These are phyloP conservation scores for Starmera stellimalicola DNA, from an alignment of 1,139 yeast genomes.

Conservation along the genomic window DNA sequence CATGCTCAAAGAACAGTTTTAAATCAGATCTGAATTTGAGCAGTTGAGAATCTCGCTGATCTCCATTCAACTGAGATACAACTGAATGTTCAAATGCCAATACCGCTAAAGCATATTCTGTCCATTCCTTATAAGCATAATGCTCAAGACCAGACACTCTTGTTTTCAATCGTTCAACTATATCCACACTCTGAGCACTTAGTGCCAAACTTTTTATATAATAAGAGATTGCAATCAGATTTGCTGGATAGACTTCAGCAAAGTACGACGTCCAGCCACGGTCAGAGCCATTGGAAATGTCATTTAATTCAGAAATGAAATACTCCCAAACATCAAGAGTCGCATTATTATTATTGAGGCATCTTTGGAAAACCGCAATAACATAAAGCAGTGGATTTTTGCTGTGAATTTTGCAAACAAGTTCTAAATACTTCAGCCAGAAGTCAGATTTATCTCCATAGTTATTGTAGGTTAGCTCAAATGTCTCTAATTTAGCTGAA, in stretches of 20 bases:
- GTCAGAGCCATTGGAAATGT: too few relatives aligned
- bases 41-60: too few relatives aligned
- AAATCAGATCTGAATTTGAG: too few relatives aligned
- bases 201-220: too few relatives aligned
- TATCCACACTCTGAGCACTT: too few relatives aligned
- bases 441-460: constrained; percentile 14
- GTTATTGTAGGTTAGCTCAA: constrained; percentile 22
- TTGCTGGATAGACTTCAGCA: too few relatives aligned
- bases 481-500: constrained; percentile 14
- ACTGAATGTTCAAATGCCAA: constrained; percentile 1
- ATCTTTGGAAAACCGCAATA: too few relatives aligned
- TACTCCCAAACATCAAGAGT: neutral
- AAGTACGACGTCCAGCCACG: too few relatives aligned
- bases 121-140: constrained; percentile 4
- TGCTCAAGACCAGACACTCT: constrained; percentile 3
- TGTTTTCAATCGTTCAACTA: neutral
- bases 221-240: too few relatives aligned
- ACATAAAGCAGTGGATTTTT: too few relatives aligned
- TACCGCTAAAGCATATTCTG: constrained; percentile 2
- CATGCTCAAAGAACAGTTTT: constrained; percentile 17
- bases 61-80: too few relatives aligned
- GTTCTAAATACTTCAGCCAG: constrained; percentile 29
- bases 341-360: neutral
- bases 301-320: too few relatives aligned
- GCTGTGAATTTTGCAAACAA: constrained; percentile 5